Evolutionary conservation across 768 basidiomycete species (phyloP), one percentile per base, ranked within the genome.

Genomic region (Pulveroboletus sp.): DNA sequence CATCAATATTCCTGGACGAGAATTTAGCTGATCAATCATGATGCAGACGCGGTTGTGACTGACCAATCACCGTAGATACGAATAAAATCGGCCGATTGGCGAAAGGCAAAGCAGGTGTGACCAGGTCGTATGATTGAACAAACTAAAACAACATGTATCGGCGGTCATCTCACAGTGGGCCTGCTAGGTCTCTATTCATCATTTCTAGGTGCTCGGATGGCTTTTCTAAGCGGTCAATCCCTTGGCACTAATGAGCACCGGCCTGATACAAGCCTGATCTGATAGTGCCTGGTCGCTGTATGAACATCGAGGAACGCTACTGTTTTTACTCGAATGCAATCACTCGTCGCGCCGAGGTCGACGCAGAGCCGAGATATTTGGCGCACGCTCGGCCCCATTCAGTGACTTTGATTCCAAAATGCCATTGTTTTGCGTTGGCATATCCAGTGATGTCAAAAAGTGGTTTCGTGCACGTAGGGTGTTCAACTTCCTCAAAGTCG

Each of bases 361-460:
- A 14, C 39, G 8, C 39, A 8, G 21, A 10, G 31, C 31, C 11
- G 10, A 8, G n/a, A 24, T 39, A 21, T 39, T 39, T 39, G 39
- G 21, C 39, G 14, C 14, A 39, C 21, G 5, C 39, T 39, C 35
- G 31, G 9, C 5, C 31, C 31, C 31, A 33, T 33, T 33, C n/a
- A 33, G n/a, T n/a, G 6, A 8, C 35, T n/a, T 7, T 37, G n/a
- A 17, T 37, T 26, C 4, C 24, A 28, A 51, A 38, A 52, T 52
- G 17, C 51, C 52, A 52, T 35, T 39, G 3, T 31, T 11, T 14
- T 28, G 24, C 14, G 39, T 39, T 52, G 42, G 51, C 42, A 32
- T 4, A 27, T 1, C 31, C 11, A 5, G 15, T 11, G 15, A 12
- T 33, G n/a, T 6, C 42, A 5, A 32, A 49, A 6, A 24, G 18